Evolutionary conservation across 768 basidiomycete species (phyloP), one percentile per base, ranked within the genome.

Genomic region (Boletus rubescentipes): DNA sequence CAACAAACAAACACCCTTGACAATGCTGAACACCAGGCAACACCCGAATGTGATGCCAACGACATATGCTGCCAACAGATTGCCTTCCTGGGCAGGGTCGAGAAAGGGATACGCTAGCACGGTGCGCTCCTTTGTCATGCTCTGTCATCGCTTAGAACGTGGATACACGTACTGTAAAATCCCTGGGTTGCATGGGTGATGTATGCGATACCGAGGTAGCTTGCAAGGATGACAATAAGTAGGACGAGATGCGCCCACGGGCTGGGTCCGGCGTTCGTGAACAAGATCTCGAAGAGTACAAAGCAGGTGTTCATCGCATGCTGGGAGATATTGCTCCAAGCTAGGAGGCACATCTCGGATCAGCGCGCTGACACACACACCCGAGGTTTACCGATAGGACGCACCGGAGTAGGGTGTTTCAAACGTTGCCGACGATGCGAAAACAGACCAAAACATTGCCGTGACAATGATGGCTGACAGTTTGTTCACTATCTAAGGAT

Each of bases 171-270:
- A 89, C 87, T 67, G 64, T 89, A 90, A 61, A 86, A 79, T 0
- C 81, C 80, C 61, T 86, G 84, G 0, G 80, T 78, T 0, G 70
- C 79, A 44, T 77, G 60, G 0, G 86, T 87, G 49, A 91, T 77
- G 59, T 89, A 91, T 10, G 87, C 87, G 1, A 90, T 69, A 21
- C 78, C 85, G 16, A 89, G 69, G 61, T 90, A 91, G 3, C 68
- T 61, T 0, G 59, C 80, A 10, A 89, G 78, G 18, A 83, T 57
- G 11, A 85, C 15, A 16, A 87, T 43, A 21, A 77, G 69, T 34
- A 76, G 61, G 2, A 75, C 70, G 4, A 88, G 66, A 36, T 78
- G 71, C 15, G 72, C 55, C 84, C 83, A 87, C 0, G 81, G 81
- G 9, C 74, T 65, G 0, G 83, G 79, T 0, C 75, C 76, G 11